Conservation (phyloP, 2,329 filamentous ascomycete genomes). For the Neofusicoccum kwambonambiense region DNA sequence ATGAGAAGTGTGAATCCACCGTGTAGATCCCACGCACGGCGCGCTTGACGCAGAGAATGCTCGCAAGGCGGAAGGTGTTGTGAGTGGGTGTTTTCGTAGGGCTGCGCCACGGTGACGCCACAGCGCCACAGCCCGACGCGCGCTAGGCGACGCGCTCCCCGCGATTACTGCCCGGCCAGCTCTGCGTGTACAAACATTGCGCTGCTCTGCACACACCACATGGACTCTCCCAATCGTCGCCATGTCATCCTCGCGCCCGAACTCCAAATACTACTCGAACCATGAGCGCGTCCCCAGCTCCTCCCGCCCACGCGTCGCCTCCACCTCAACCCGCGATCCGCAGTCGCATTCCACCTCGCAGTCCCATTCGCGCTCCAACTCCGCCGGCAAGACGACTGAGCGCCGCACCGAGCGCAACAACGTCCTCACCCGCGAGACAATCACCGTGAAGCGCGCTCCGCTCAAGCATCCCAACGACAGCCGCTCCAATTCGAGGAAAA, state of each 20-base stretch:
- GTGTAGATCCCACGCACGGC: too few relatives aligned
- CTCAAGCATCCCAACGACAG: slow-evolving; percentile 36
- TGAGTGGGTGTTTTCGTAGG: not conserved
- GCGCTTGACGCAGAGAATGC: too few relatives aligned
- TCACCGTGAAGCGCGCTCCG: slow-evolving; percentile 29
- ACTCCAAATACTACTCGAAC: slow-evolving; percentile 29
- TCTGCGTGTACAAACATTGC: slow-evolving; percentile 16
- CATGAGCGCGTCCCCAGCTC: slow-evolving; percentile 33
- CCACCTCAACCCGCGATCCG: slow-evolving; percentile 20
- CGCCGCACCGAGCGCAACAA: slow-evolving; percentile 17
- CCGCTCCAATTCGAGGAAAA: slow-evolving; percentile 30
- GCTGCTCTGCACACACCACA: slow-evolving; percentile 17
- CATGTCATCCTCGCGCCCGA: slow-evolving; percentile 36
- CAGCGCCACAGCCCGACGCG: not conserved
- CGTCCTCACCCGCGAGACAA: slow-evolving; percentile 8
- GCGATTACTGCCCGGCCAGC: slow-evolving; percentile 13
- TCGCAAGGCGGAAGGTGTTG: not conserved
- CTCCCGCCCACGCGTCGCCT: slow-evolving; percentile 38
- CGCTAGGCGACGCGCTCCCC: slow-evolving; percentile 13
- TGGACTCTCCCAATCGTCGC: slow-evolving; percentile 27
- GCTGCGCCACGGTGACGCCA: not conserved
- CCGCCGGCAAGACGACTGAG: slow-evolving; percentile 8
- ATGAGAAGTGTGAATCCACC: too few relatives aligned
- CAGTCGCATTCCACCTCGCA: slow-evolving; percentile 13
- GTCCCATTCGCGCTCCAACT: slow-evolving; percentile 9